phyloP scores from a whole-genome alignment of 352 stramenopile genomes.

The Phytophthora europaea region DNA sequence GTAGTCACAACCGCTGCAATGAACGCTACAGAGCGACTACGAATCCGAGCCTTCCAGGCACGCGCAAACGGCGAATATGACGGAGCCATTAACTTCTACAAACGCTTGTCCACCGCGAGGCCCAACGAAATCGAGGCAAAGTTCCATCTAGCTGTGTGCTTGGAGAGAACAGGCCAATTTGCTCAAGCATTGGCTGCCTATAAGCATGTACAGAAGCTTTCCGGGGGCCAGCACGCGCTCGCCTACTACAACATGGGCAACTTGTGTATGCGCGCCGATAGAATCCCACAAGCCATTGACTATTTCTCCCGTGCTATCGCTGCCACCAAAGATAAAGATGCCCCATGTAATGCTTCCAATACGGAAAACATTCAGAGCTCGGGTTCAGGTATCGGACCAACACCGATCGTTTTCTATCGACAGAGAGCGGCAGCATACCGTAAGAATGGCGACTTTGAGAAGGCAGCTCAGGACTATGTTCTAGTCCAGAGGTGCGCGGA shows the following conservation, averaged over 20 bases:
- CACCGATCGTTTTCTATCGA: constrained; percentile 51
- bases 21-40: constrained; percentile 51
- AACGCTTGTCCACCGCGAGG: constrained; percentile 15
- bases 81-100: constrained; percentile 52
- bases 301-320: constrained; percentile 58
- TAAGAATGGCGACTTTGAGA: constrained; percentile 68
- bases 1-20: constrained; percentile 44
- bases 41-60: constrained; percentile 54
- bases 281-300: constrained; percentile 49
- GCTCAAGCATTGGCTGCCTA: constrained; percentile 47
- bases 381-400: constrained; percentile 14
- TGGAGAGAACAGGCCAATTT: constrained; percentile 57
- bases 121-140: constrained; percentile 34
- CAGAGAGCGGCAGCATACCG: constrained; percentile 68
- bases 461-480: constrained; percentile 67
- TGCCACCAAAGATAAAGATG: constrained; percentile 31
- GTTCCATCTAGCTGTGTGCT: constrained; percentile 63
- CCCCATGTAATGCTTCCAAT: background rate
- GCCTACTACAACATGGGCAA: constrained; percentile 70
- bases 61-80: constrained; percentile 58
- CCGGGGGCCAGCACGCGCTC: constrained; percentile 44
- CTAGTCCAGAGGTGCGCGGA: constrained; percentile 17
- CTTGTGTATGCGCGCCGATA: constrained; percentile 52
- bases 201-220: constrained; percentile 39
- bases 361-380: background rate